Evolutionary conservation across 179 eudicot genomes (phyloP), one percentile per base, ranked within the genome.

Genomic region (Carnegiea gigantea): DNA sequence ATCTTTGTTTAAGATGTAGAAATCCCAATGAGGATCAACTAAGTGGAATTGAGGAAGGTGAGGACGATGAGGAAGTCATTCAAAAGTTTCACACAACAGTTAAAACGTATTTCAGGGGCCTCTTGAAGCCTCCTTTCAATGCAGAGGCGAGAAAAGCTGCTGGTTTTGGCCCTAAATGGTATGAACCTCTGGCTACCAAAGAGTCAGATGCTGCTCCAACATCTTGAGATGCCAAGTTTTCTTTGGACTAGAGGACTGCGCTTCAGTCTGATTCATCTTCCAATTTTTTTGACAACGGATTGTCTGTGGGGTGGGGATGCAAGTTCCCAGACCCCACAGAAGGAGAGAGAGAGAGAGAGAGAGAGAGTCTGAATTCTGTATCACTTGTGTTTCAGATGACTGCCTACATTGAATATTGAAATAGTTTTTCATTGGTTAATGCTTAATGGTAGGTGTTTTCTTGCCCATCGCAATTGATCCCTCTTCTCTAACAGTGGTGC

Each of bases 121-220:
- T 93, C 24, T 83, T 95, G 82, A 95, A 93, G 88, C 97, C 98
- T 71, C 99, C 98, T 68, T 95, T 95, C 79, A 94, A 95, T 59
- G 95, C 86, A 84, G 90, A 88, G 86, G 99, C 99, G 73, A 89
- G 99, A 88, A 91, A 71, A 88, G 91, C 98, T 68, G 98, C 97
- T 81, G 99, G 99, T n/a, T 95, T 95, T 79, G 91, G 87, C 46
- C 97, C 95, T 70, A 83, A 87, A 71, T 95, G 99, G 97, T 95
- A 94, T 81, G 93, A 95, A 82, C 97, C 99, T 70, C 93, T 95
- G 76, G 93, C 95, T 70, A 78, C 84, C 23, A 94, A 90, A 84
- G 88, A 86, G 70, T 38, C 62, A 33, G 82, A 78, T 36, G 78
- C 70, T 24, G 48, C 71, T 49, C n/a, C 74, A 30, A 70, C 80